These are phyloP conservation scores for Amanita rimosa DNA, from an alignment of 768 basidiomycete genomes.

Conservation along the genomic window DNA sequence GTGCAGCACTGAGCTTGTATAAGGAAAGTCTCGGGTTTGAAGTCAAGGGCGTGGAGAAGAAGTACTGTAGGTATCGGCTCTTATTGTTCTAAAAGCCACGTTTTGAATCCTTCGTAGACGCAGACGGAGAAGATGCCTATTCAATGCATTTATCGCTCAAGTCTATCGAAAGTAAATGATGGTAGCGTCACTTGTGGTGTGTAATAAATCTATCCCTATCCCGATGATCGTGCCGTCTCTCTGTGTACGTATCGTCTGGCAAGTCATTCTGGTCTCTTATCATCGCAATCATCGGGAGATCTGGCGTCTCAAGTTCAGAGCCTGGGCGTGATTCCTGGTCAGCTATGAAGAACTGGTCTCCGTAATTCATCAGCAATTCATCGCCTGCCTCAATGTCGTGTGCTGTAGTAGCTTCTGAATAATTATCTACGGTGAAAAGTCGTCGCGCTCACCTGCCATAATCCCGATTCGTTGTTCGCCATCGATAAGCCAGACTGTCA, in stretches of 20 bases:
- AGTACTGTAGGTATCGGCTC: slow-evolving; percentile 61
- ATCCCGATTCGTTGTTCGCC: slow-evolving; percentile 61
- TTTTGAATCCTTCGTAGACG: slow-evolving; percentile 41
- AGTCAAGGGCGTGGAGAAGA: slow-evolving; percentile 79
- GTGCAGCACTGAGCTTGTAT: slow-evolving; percentile 84
- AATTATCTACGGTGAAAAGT: background rate
- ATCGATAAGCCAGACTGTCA: slow-evolving; percentile 39
- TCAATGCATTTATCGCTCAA: slow-evolving; percentile 71
- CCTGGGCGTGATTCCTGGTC: background rate
- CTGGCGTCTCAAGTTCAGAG: background rate
- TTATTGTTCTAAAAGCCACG: background rate
- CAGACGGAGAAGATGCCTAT: slow-evolving; percentile 92
- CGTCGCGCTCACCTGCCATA: slow-evolving; percentile 33
- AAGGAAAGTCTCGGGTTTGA: slow-evolving; percentile 87
- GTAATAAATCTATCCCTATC: background rate
- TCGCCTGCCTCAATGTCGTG: slow-evolving; percentile 8
- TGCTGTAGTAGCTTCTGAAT: slow-evolving; percentile 5
- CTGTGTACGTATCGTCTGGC: slow-evolving; percentile 2
- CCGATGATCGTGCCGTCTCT: background rate
- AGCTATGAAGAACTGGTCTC: slow-evolving; percentile 7
- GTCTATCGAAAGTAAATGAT: background rate
- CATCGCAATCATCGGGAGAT: too few species aligned
- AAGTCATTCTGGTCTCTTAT: background rate
- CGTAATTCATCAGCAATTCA: slow-evolving; percentile 12
- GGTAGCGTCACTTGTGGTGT: too few species aligned